Conservation (phyloP, 176 grass and related monocot genomes). For the Saccharum officinarum region DNA sequence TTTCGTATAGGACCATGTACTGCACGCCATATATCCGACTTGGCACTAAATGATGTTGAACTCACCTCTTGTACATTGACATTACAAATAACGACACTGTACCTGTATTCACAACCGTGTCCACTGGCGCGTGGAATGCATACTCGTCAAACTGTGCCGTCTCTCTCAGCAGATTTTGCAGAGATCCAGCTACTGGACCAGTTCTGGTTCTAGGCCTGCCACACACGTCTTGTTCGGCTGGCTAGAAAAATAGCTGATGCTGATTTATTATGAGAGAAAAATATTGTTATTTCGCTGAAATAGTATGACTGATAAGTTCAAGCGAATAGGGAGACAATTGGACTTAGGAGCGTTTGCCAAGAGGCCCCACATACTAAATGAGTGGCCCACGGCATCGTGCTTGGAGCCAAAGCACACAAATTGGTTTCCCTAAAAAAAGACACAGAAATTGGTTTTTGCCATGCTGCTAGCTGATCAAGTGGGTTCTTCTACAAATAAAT, state of each 20-base stretch:
- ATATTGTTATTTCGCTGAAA: too few relatives aligned
- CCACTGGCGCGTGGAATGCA: background rate
- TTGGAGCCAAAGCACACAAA: background rate
- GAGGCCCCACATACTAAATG: background rate
- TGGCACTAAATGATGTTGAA: background rate
- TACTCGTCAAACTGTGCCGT: background rate
- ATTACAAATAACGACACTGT: background rate
- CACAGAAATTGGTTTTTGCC: too few relatives aligned
- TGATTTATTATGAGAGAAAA: too few relatives aligned
- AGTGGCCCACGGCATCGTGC: background rate
- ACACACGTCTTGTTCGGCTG: too few relatives aligned
- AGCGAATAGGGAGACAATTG: too few relatives aligned
- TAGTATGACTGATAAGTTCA: too few relatives aligned
- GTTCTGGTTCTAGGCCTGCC: slow-evolving; percentile 1
- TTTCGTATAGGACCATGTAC: background rate
- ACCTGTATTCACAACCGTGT: background rate
- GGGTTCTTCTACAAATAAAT: too few relatives aligned
- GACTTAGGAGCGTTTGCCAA: slow-evolving; percentile 1
- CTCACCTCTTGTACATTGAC: background rate
- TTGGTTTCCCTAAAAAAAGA: too few relatives aligned
- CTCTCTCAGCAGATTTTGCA: background rate
- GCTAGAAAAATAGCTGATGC: too few relatives aligned
- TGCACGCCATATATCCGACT: background rate
- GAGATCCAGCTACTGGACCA: background rate
- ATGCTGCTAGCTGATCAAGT: too few relatives aligned